These are phyloP conservation scores for Centaurea solstitialis DNA, from an alignment of 129 eudicot species.

Conservation along the genomic window DNA sequence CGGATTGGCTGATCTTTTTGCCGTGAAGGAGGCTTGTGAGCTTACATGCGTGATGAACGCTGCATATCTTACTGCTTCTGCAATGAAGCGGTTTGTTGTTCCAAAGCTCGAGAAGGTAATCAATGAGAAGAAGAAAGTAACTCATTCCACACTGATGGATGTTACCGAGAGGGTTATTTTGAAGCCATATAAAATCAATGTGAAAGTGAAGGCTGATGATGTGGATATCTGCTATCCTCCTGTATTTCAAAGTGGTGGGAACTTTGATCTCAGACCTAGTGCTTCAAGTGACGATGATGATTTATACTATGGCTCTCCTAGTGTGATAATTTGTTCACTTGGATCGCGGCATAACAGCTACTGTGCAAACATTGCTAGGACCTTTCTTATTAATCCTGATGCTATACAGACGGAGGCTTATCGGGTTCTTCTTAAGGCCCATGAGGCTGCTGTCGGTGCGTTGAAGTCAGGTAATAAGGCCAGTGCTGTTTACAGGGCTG, in stretches of 20 bases:
- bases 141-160: conserved; percentile 59
- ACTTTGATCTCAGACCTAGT: conserved; percentile 62
- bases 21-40: conserved; percentile 54
- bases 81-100: conserved; percentile 59
- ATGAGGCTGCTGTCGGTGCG: conserved; percentile 62
- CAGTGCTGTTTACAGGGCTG: conserved; percentile 52
- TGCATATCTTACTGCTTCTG: conserved; percentile 53
- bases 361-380: conserved; percentile 65
- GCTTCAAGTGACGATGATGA: conserved; percentile 60
- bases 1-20: conserved; percentile 59
- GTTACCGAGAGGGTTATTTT: conserved; percentile 62
- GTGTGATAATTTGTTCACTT: conserved; percentile 65
- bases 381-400: conserved; percentile 50
- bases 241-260: conserved; percentile 73
- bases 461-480: conserved; percentile 48
- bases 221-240: conserved; percentile 78
- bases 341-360: conserved; percentile 63
- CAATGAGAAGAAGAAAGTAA: conserved; percentile 61
- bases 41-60: conserved; percentile 55
- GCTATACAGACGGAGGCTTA: conserved; percentile 56
- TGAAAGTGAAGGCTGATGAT: conserved; percentile 59
- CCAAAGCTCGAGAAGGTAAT: conserved; percentile 69
- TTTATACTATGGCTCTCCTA: conserved; percentile 56
- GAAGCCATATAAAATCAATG: conserved; percentile 48
- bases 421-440: conserved; percentile 61